A percentile compares a stretch with the other conserved stretches of the same genome.
Evolutionary conservation across 805 yeast species (phyloP).

Genomic region (Suhomyces sp.): DNA sequence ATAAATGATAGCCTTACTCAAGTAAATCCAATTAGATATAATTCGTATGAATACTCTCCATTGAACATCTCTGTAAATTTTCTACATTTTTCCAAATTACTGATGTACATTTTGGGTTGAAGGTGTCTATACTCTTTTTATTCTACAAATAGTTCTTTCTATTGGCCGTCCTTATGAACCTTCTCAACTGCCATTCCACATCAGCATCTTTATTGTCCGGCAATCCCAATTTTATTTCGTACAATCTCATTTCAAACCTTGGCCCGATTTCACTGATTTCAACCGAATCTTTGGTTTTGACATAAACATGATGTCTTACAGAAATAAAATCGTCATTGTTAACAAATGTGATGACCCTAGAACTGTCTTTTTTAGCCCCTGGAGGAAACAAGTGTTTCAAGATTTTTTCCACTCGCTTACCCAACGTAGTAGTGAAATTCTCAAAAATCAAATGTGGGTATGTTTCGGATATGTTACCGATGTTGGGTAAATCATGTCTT

Average conservation of each 20-base stretch:
- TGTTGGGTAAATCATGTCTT: slow-evolving; percentile 84
- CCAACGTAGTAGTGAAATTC: slow-evolving; percentile 76
- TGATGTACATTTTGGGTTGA: no score
- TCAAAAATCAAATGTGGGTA: slow-evolving; percentile 94
- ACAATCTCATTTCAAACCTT: slow-evolving; percentile 94
- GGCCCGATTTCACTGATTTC: slow-evolving; percentile 98
- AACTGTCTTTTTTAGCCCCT: slow-evolving; percentile 86
- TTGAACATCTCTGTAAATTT: no score
- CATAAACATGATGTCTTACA: slow-evolving; percentile 94
- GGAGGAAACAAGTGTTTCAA: slow-evolving; percentile 93
- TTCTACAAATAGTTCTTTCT: slow-evolving; percentile 76
- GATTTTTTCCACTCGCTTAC: slow-evolving; percentile 75
- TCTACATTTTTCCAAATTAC: no score
- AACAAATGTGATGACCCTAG: slow-evolving; percentile 89
- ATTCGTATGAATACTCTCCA: no score
- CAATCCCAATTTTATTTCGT: slow-evolving; percentile 84
- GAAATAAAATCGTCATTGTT: slow-evolving; percentile 89
- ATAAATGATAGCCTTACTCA: no score
- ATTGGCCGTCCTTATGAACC: slow-evolving; percentile 92
- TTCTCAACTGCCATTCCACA: slow-evolving; percentile 92
- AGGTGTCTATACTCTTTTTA: not conserved
- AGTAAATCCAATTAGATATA: no score
- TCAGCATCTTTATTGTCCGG: slow-evolving; percentile 95
- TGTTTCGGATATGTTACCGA: slow-evolving; percentile 86
- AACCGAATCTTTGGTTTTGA: slow-evolving; percentile 80